Conservation (phyloP, 176 grass and related monocot species). For the Triticum aestivum region IWGSC_CS_RefSeq_v2.1 NC_057796.1:38623561-38624060, state of each 20-base stretch:
- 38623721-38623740: not conserved
- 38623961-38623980: not conserved
- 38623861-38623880: constrained; percentile 82
- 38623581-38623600: not conserved
- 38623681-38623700: not conserved
- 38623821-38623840: not conserved
- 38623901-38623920: not conserved
- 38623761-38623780: not conserved
- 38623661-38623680: not conserved
- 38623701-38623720: not conserved
- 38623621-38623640: constrained; percentile 8
- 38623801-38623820: not conserved
- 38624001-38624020: too few species aligned
- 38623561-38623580: not conserved
- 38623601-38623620: not conserved
- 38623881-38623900: constrained; percentile 34
- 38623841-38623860: constrained; percentile 28
- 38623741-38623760: not conserved
- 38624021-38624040: too few species aligned
- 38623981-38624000: not conserved
- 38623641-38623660: not conserved
- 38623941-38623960: not conserved
- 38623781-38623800: not conserved
- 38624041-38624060: not conserved
- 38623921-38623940: not conserved